Evolutionary conservation across 305 asterid genomes (phyloP), one percentile per base, ranked within the genome.

Genomic region (Fraxinus floribunda): DNA sequence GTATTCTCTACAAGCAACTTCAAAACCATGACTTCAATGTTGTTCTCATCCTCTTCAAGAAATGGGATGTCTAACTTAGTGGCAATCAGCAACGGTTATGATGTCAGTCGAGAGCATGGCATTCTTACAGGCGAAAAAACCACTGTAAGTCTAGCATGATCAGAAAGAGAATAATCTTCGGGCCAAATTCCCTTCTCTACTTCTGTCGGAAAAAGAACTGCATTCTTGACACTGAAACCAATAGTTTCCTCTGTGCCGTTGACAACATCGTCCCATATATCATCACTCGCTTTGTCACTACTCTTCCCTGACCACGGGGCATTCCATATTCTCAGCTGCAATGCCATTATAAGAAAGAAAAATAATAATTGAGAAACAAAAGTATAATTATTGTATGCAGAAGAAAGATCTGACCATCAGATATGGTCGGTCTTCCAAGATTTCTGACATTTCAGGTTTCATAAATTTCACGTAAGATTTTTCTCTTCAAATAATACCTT

Each of bases 101-200:
- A 84, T 35, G 86, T 80, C 80, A 88, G 68, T 35, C 97, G 90
- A 57, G 93, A 90, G 90, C 97, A 94, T 3, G 94, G 91, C 98
- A 94, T 95, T 88, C 92, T 85, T 62, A 92, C 84, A 0, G 99
- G 99, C 57, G 99, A 94, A 85, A 95, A 91, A 0, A 95, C 98
- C 49, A 95, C 98, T 0, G 99, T 95, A 39, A 95, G 97, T 16
- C 95, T 90, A 49, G 98, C 98, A 49, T 94, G 99, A 89, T 95
- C 99, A 0, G 99, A 95, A 75, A 95, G 99, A 81, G 93, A 93
- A 90, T 94, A 95, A 62, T 95, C 89, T 74, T 95, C 98, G 0
- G 99, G 99, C 99, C 99, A 95, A 90, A 81, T 86, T 79, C 99
- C 99, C 84, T 91, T 93, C 90, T 95, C 99, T 0, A 91, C 98